These are phyloP conservation scores for Letharia lupina DNA, from an alignment of 495 filamentous ascomycete species.

Conservation along the genomic window DNA sequence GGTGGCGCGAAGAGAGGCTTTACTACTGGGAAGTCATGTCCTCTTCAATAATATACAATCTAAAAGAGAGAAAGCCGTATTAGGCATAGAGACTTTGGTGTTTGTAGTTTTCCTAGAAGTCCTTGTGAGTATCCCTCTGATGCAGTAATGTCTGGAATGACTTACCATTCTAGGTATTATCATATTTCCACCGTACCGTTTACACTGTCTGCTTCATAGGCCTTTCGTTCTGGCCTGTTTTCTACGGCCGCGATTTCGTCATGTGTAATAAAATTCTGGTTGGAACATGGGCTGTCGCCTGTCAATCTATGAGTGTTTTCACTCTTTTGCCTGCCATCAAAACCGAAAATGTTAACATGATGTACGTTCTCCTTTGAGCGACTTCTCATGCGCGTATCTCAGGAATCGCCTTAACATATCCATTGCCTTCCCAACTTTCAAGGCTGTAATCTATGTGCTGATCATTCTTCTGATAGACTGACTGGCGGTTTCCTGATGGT, in stretches of 20 bases:
- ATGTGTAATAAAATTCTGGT: slow-evolving; percentile 52
- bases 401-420: not conserved
- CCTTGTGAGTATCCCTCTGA: slow-evolving; percentile 50
- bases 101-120: slow-evolving; percentile 73
- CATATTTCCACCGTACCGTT: slow-evolving; percentile 86
- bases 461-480: slow-evolving; percentile 46
- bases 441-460: not conserved
- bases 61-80: slow-evolving; percentile 44
- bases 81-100: slow-evolving; percentile 49
- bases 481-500: slow-evolving; percentile 74
- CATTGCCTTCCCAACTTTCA: not conserved
- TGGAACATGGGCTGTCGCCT: slow-evolving; percentile 66
- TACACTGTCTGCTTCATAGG: slow-evolving; percentile 72
- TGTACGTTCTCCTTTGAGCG: slow-evolving; percentile 46
- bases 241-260: slow-evolving; percentile 67
- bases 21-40: slow-evolving; percentile 57
- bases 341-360: slow-evolving; percentile 63
- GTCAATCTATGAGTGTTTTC: slow-evolving; percentile 78
- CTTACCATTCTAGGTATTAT: slow-evolving; percentile 49
- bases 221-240: slow-evolving; percentile 67
- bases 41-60: slow-evolving; percentile 61
- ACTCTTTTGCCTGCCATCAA: slow-evolving; percentile 85
- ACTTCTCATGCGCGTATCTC: not conserved
- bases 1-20: slow-evolving; percentile 63
- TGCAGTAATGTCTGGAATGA: not conserved